A percentile compares a stretch with the other conserved stretches of the same genome.
phyloP scores from a whole-genome alignment of 2,329 filamentous ascomycete species.

The Pyrenophora teres region DNA sequence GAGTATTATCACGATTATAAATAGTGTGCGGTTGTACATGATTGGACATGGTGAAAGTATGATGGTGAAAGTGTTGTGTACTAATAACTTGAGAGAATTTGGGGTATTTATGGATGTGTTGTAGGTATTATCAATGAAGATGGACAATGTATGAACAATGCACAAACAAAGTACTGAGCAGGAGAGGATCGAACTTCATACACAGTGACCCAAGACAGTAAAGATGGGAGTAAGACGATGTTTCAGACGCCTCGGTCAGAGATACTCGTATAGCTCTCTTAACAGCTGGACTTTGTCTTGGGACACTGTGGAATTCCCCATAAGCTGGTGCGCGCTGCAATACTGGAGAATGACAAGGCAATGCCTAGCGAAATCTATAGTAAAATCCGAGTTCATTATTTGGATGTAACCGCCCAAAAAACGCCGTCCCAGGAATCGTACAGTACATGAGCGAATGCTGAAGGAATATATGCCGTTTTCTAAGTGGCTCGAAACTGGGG shows the following conservation, averaged over 20 bases:
- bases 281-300: neutral
- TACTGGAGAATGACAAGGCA: neutral
- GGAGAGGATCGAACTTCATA: too few species aligned
- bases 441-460: slow-evolving; percentile 31
- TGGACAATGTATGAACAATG: too few species aligned
- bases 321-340: too few species aligned
- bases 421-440: slow-evolving; percentile 30
- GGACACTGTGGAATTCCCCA: too few species aligned
- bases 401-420: slow-evolving; percentile 22
- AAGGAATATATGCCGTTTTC: slow-evolving; percentile 2
- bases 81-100: neutral
- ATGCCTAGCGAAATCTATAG: neutral
- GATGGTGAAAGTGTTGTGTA: slow-evolving; percentile 8
- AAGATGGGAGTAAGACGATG: too few species aligned
- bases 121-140: too few species aligned
- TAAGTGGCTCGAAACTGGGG: slow-evolving; percentile 12
- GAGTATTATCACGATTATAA: slow-evolving; percentile 1
- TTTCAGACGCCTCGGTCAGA: too few species aligned
- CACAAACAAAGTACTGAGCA: too few species aligned
- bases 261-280: too few species aligned
- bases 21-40: neutral
- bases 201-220: too few species aligned
- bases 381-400: slow-evolving; percentile 30
- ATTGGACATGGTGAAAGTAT: slow-evolving; percentile 9
- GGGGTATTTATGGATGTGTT: too few species aligned